Base-by-base conservation (phyloP, 768 basidiomycete species). In the Russula vinacea region DNA sequence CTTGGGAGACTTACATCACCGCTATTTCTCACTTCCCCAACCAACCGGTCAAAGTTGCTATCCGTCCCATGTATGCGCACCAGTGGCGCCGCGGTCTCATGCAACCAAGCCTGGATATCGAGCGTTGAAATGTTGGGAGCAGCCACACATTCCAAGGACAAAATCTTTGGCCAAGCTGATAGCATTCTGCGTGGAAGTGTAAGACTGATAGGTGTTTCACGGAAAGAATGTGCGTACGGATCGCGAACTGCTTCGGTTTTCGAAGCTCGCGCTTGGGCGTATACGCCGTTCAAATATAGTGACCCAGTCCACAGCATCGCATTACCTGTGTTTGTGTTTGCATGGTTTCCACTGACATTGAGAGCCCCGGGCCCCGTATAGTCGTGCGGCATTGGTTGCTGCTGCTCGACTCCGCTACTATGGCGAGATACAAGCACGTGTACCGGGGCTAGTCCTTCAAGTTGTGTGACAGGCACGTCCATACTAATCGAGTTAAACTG, bases 41-140 rank as follows among this genome's bases (percentile, higher is more conserved):
- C 54, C 5, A 67, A 29, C 17, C 13, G 13, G 16, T 29, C 35
- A 16, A 40, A 64, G 6, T 54, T 29, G 29, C 29, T 9, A 11
- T 26, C 52, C 32, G 32, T 24, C 32, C 19, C 51, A 9, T 24
- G 7, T 5, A 29, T 26, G 29, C 44, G 19, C 17, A 19, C 33
- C 7, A 62, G 24, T 5, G 54, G 10, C 8, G 60, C 49, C 10
- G 47, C 47, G 42, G 3, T 32, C 9, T 49, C 17, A n/a, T 17
- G 22, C 5, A 64, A 42, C 60, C 64, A 62, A n/a, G 29, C 17
- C 24, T 62, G 37, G 5, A 68, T 24, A 3, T 55, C 64, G 26
- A 22, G 17, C 45, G 22, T 3, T 3, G 16, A 45, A 29, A 29
- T 11, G 11, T 16, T 32, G 16, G 17, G 6, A 9, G 11, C 51